phyloP scores from a whole-genome alignment of 2,329 filamentous ascomycete species.

The Phoma herbarum region DNA sequence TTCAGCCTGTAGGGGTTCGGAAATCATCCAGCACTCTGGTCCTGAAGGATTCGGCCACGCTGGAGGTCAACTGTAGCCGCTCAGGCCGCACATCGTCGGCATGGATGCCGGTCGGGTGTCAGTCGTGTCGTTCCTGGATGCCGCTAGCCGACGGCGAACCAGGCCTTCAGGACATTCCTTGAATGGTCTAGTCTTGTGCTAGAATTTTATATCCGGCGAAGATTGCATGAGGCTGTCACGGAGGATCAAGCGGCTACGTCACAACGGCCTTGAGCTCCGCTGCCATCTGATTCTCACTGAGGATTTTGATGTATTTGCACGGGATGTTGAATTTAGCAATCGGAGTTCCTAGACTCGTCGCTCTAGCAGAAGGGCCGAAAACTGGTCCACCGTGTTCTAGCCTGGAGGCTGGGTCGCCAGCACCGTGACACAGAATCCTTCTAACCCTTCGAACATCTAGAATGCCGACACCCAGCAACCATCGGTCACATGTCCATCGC shows the following conservation, averaged over 20 bases:
- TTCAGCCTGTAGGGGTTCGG: background rate
- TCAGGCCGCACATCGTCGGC: background rate
- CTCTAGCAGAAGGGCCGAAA: slow-evolving; percentile 14
- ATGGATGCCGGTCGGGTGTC: background rate
- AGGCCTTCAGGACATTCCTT: background rate
- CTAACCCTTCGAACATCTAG: slow-evolving; percentile 1
- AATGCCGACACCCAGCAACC: background rate
- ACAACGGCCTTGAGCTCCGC: background rate
- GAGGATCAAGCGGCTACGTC: slow-evolving; percentile 8
- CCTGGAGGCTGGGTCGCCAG: background rate
- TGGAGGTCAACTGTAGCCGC: background rate
- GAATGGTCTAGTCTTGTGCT: background rate
- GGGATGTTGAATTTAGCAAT: slow-evolving; percentile 13
- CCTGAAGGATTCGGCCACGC: background rate
- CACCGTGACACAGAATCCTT: slow-evolving; percentile 1
- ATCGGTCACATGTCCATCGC: background rate
- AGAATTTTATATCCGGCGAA: slow-evolving; percentile 1
- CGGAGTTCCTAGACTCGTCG: slow-evolving; percentile 5
- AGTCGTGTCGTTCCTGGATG: slow-evolving; percentile 7
- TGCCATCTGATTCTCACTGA: background rate
- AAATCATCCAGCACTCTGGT: slow-evolving; percentile 5
- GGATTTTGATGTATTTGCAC: slow-evolving; percentile 1
- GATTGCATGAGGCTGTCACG: background rate
- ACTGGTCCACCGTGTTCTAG: slow-evolving; percentile 4
- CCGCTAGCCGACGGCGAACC: background rate